Evolutionary conservation across 2,329 filamentous ascomycete species (phyloP), one percentile per base, ranked within the genome.

Genomic region (Thielaviopsis euricoi): DNA sequence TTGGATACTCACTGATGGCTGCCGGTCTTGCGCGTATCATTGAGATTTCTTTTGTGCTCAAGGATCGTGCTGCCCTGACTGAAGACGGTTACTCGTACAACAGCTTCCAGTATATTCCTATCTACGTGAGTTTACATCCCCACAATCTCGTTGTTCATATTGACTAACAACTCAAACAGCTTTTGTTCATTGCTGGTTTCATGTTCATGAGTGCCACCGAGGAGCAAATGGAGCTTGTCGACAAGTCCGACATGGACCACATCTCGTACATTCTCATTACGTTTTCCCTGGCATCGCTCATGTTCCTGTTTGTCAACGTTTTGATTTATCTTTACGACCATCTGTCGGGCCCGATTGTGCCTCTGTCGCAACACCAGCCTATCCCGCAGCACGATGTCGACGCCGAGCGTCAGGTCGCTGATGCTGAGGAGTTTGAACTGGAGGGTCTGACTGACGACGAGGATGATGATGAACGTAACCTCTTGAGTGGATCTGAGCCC

Each of bases 201-300:
- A 77, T 98, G 48, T 98, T 98, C 73, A 95, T 97, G 89, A 87
- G 89, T 33, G 91, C 93, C 17, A 97, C 89, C 0, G 93, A 97
- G 69, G 90, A 98, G 72, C 93, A 97, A 71, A 95, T 97, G 87
- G 66, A 76, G 22, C 74, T 96, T 1, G 75, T 97, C 5, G 77
- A 81, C 48, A 74, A 80, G 46, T 85, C 87, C 0, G 78, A 83
- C 60, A 83, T 97, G 65, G 89, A 89, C 25, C 89, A 94, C 66
- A 87, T 97, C 49, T 85, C 90, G 5, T 98, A 97, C 69, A 82
- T 97, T 48, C 77, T 98, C 25, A 90, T 97, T 56, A 74, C 96
- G 10, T 97, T 86, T 76, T 95, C 88, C 65, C 76, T 96, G 55
- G 85, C 91, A 23, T 96, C 95, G 70, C 71, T 98, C 21, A 70